phyloP scores from a whole-genome alignment of 1,284 basidiomycete genomes.

The Sporisorium reilianum region DNA sequence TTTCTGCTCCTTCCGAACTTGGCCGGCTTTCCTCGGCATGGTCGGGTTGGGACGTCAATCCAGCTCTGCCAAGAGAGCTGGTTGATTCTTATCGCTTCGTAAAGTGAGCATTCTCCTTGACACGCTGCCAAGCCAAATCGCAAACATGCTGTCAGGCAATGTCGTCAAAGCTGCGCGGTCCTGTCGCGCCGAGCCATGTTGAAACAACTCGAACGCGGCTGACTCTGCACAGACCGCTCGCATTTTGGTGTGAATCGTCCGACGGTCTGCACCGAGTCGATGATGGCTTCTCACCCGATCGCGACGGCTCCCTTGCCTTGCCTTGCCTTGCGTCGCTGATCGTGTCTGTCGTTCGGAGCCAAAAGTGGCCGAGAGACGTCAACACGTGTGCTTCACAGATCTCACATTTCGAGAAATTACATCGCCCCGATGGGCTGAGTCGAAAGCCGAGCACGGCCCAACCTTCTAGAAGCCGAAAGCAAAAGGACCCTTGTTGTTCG shows the following conservation, averaged over 20 bases:
- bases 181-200: neutral
- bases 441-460: neutral
- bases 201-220: no score
- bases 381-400: neutral
- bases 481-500: neutral
- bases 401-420: neutral
- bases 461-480: neutral
- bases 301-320: neutral
- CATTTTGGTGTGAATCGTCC: neutral
- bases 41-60: no score
- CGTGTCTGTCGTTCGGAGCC: neutral
- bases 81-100: no score
- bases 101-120: no score
- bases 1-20: conserved; percentile 1
- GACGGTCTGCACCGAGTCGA: neutral
- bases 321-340: neutral
- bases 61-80: no score
- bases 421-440: neutral
- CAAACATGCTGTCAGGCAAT: neutral
- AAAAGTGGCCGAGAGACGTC: neutral
- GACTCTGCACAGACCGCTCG: neutral
- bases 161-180: conserved; percentile 1
- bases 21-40: neutral
- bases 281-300: neutral
- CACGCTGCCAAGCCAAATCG: neutral